Percentiles rank a stretch among this genome's conserved stretches.
phyloP scores from a whole-genome alignment of 257 asterid genomes.

The Primulina eburnea region DNA sequence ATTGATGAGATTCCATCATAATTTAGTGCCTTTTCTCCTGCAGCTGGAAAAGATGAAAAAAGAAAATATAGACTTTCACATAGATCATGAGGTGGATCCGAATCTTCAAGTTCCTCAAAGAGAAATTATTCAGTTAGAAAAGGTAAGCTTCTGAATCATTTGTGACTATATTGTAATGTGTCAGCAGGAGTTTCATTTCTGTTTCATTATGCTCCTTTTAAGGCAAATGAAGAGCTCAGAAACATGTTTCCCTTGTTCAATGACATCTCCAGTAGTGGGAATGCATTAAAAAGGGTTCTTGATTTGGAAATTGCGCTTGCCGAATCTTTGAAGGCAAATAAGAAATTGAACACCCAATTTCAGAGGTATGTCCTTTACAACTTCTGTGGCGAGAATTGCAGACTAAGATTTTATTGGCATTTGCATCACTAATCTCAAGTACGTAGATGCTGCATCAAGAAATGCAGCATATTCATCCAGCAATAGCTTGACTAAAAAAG shows the following conservation, averaged over 20 bases:
- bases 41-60: slow-evolving; percentile 94
- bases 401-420: background rate
- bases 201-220: slow-evolving; percentile 21
- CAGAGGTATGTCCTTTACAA: slow-evolving; percentile 55
- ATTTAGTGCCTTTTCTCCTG: slow-evolving; percentile 26
- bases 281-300: slow-evolving; percentile 82
- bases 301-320: slow-evolving; percentile 94
- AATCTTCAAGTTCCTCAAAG: slow-evolving; percentile 41
- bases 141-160: slow-evolving; percentile 47
- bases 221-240: slow-evolving; percentile 86
- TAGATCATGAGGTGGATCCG: slow-evolving; percentile 36
- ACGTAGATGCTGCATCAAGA: no score
- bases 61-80: slow-evolving; percentile 48
- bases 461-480: background rate
- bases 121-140: slow-evolving; percentile 59
- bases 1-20: slow-evolving; percentile 8
- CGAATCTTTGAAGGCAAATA: slow-evolving; percentile 74
- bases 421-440: background rate
- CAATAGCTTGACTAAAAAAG: background rate
- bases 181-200: slow-evolving; percentile 23
- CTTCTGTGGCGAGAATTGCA: background rate
- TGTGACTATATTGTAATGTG: slow-evolving; percentile 9
- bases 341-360: slow-evolving; percentile 46
- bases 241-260: slow-evolving; percentile 69
- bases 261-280: slow-evolving; percentile 62